Conservation (phyloP, 176 grass and related monocot species). For the Ensete glaucum region DNA sequence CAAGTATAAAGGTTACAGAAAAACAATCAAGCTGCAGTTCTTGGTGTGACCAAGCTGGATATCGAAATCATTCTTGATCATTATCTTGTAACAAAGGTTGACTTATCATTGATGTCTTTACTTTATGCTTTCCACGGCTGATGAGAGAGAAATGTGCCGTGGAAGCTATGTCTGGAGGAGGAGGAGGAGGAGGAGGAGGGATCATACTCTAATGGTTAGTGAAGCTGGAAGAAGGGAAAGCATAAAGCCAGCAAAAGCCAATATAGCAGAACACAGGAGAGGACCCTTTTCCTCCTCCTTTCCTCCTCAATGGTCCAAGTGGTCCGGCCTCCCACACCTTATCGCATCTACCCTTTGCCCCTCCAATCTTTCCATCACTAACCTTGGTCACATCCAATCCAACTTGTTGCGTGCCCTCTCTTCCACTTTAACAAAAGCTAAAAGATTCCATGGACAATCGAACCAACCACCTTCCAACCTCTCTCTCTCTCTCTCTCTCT, state of each 20-base stretch:
- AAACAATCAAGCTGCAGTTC: too few species aligned
- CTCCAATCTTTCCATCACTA: slow-evolving; percentile 3
- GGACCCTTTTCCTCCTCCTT: not conserved
- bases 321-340: not conserved
- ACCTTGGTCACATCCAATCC: slow-evolving; percentile 5
- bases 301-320: not conserved
- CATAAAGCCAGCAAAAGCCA: not conserved
- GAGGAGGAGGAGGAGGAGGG: too few species aligned
- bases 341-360: not conserved
- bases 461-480: not conserved
- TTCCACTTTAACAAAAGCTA: not conserved
- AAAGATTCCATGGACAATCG: not conserved
- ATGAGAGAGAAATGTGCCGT: too few species aligned
- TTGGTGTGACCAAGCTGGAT: too few species aligned
- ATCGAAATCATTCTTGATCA: too few species aligned
- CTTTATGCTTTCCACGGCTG: too few species aligned
- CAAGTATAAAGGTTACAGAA: too few species aligned
- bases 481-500: not conserved
- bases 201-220: too few species aligned
- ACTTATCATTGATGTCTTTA: too few species aligned
- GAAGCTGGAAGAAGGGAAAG: too few species aligned
- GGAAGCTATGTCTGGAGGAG: too few species aligned
- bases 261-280: not conserved
- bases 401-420: not conserved
- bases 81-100: too few species aligned